These are phyloP conservation scores for Isochrysis galbana DNA, from an alignment of 78 protist genomes.

Conservation along the genomic window DNA sequence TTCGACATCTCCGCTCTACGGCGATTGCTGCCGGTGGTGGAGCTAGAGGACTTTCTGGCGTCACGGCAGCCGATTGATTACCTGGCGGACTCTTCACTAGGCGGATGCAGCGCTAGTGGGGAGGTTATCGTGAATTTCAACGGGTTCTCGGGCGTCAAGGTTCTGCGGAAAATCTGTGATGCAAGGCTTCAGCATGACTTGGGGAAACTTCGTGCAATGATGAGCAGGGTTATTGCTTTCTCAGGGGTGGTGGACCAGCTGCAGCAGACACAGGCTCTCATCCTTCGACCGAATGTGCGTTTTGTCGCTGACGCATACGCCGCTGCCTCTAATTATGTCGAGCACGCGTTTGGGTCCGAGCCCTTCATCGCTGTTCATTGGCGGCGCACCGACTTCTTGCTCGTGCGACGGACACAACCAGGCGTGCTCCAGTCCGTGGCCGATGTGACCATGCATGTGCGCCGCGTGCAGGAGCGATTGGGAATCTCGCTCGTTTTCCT, in stretches of 20 bases:
- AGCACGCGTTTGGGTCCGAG: neutral
- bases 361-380: slow-evolving; percentile 7
- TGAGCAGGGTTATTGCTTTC: neutral
- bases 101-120: too few species aligned
- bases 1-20: neutral
- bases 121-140: neutral
- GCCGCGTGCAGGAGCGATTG: neutral
- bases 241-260: neutral
- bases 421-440: neutral
- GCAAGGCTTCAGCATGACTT: neutral
- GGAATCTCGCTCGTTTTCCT: neutral
- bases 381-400: slow-evolving; percentile 7
- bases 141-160: neutral
- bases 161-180: neutral
- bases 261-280: neutral
- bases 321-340: neutral
- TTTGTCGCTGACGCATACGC: neutral
- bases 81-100: neutral
- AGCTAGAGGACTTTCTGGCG: neutral
- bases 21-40: neutral
- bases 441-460: neutral
- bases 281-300: neutral
- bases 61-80: neutral
- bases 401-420: neutral
- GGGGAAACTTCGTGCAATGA: neutral